Conservation (phyloP, 495 filamentous ascomycete species). For the Hyaloscypha variabilis region DNA sequence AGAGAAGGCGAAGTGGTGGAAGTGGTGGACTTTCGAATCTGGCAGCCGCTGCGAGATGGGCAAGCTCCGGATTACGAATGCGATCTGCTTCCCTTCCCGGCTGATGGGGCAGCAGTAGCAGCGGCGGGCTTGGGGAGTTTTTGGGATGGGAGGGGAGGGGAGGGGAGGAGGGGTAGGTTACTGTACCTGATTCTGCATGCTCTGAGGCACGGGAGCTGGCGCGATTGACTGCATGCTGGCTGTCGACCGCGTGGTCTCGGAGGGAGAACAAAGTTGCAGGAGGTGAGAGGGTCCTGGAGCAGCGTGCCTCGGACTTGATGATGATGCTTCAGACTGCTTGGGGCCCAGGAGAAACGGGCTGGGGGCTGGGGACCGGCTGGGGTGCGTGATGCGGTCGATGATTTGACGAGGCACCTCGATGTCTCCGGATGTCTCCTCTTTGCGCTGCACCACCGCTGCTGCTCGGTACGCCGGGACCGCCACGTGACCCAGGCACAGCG, state of each 20-base stretch:
- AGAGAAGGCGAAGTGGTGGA: neutral
- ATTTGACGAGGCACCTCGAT: neutral
- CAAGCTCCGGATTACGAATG: conserved; percentile 1
- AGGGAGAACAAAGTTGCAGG: neutral
- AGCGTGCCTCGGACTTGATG: neutral
- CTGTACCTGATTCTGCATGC: conserved; percentile 29
- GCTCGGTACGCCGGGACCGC: neutral
- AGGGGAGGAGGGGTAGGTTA: neutral
- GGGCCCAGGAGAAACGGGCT: neutral
- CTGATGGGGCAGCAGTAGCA: neutral
- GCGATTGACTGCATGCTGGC: conserved; percentile 32
- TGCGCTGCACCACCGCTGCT: no score
- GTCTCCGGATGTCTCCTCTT: no score
- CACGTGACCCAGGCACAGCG: neutral
- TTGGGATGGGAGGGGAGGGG: conserved; percentile 3
- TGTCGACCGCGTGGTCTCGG: neutral
- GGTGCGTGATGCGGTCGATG: neutral
- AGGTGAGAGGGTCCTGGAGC: neutral
- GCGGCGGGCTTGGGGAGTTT: neutral
- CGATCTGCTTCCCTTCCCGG: neutral
- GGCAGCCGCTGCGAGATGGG: conserved; percentile 3
- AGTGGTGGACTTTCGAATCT: neutral
- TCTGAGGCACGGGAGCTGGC: conserved; percentile 30
- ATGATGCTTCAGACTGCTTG: neutral
- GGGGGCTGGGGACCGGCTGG: neutral